A percentile compares a stretch with the other conserved stretches of the same genome.
Conservation (phyloP, 176 grass and related monocot genomes). For the Zoysia japonica region DNA sequence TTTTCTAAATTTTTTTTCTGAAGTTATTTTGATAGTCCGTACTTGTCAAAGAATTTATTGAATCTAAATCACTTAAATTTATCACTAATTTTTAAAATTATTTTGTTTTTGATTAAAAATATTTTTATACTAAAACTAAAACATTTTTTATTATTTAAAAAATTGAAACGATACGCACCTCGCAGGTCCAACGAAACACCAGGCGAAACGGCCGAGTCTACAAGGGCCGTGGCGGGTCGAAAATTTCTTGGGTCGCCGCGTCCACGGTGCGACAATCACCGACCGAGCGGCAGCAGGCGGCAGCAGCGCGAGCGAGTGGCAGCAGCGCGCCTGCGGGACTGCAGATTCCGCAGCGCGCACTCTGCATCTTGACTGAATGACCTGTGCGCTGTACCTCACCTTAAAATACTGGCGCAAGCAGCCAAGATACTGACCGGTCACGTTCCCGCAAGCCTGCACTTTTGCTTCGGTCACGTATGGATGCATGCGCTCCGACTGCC, state of each 20-base stretch:
- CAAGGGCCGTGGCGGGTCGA: not conserved
- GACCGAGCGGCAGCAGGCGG: not conserved
- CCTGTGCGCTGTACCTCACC: conserved; percentile 33
- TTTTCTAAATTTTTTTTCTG: no score
- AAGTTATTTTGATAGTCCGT: no score
- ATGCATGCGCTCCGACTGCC: not conserved
- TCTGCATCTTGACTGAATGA: conserved; percentile 68
- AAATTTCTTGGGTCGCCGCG: not conserved
- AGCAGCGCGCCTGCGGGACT: conserved; percentile 21
- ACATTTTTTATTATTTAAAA: no score
- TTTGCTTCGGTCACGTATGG: conserved; percentile 35
- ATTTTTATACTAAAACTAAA: no score
- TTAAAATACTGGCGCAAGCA: conserved; percentile 21
- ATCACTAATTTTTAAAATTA: no score
- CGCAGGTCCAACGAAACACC: no score
- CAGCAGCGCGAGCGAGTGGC: not conserved
- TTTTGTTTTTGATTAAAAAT: no score
- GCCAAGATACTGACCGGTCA: conserved; percentile 21
- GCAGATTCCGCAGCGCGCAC: conserved; percentile 73
- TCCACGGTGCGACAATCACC: not conserved
- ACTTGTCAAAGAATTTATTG: no score
- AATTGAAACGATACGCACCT: no score
- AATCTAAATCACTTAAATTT: no score
- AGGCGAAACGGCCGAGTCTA: no score
- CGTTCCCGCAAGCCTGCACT: not conserved